phyloP scores from a whole-genome alignment of 2,329 filamentous ascomycete genomes.

The Aspergillus novofumigatus region DNA sequence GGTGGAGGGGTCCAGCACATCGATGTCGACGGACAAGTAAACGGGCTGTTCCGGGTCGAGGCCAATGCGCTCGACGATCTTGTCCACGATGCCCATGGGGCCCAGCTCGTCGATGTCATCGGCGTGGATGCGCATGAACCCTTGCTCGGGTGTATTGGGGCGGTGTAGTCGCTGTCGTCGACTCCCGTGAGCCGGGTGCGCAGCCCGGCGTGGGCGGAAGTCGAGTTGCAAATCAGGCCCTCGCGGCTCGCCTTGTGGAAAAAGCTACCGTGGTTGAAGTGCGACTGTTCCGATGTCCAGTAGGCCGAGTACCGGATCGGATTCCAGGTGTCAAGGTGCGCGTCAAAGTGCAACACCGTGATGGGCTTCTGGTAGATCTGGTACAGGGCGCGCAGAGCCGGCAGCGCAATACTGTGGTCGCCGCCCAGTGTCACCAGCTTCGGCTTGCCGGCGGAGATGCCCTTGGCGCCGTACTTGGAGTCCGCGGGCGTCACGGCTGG shows the following conservation, averaged over 20 bases:
- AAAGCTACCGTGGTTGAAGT: constrained; percentile 87
- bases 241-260: constrained; percentile 85
- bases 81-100: constrained; percentile 62
- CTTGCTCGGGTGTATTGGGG: constrained; percentile 64
- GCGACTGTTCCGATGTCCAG: constrained; percentile 66
- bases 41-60: constrained; percentile 64
- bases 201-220: constrained; percentile 76
- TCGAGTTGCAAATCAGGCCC: constrained; percentile 69
- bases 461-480: constrained; percentile 23
- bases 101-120: constrained; percentile 87
- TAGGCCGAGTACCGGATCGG: constrained; percentile 70
- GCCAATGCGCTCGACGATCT: constrained; percentile 69
- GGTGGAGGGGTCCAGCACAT: constrained; percentile 70
- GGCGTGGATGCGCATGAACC: constrained; percentile 73
- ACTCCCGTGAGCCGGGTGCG: constrained; percentile 68
- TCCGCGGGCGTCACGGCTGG: constrained; percentile 30
- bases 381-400: constrained; percentile 63
- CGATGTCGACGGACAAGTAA: constrained; percentile 77
- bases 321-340: constrained; percentile 81
- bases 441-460: constrained; percentile 35
- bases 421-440: constrained; percentile 68
- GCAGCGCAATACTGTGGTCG: constrained; percentile 67
- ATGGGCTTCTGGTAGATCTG: constrained; percentile 59
- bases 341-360: constrained; percentile 72
- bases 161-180: constrained; percentile 62